Evolutionary conservation across 306 rosid genomes (phyloP).

Genomic region (Sphenostylis stenocarpa): DNA sequence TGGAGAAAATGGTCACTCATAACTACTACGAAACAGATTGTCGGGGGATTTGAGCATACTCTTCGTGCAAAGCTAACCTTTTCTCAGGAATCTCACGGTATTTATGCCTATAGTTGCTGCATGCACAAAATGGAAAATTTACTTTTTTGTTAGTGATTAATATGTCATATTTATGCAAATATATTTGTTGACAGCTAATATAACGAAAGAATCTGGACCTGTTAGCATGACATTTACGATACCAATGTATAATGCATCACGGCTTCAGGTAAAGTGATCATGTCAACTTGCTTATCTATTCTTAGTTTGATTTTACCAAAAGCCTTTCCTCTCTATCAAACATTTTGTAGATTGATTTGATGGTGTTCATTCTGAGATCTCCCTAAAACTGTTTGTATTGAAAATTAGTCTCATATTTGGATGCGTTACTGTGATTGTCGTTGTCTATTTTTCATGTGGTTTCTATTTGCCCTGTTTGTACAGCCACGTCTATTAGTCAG

Average conservation of each 20-base stretch:
- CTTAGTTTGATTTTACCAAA: conserved; percentile 20
- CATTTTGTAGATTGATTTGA: conserved; percentile 10
- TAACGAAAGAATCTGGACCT: conserved; percentile 82
- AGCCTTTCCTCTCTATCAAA: not conserved
- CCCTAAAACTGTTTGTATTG: not conserved
- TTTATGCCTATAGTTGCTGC: conserved; percentile 8
- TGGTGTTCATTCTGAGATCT: not conserved
- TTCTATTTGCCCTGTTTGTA: not conserved
- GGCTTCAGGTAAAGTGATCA: conserved; percentile 63
- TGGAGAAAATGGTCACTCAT: conserved; percentile 39
- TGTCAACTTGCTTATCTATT: conserved; percentile 12
- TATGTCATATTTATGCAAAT: conserved; percentile 30
- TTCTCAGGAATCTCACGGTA: conserved; percentile 73
- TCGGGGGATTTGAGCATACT: conserved; percentile 77
- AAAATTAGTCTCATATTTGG: not conserved
- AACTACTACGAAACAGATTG: conserved; percentile 55
- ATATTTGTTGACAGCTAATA: conserved; percentile 54
- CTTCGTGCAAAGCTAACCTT: conserved; percentile 81
- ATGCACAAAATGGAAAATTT: conserved; percentile 19
- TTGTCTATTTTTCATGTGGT: not conserved
- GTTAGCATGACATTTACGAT: conserved; percentile 91
- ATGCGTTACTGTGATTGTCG: conserved; percentile 16
- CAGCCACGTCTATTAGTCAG: conserved; percentile 12
- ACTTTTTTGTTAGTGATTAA: conserved; percentile 8
- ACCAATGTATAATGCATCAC: conserved; percentile 78